These are phyloP conservation scores for Colletotrichum brevisporum DNA, from an alignment of 2,329 filamentous ascomycete genomes.

Conservation along the genomic window DNA sequence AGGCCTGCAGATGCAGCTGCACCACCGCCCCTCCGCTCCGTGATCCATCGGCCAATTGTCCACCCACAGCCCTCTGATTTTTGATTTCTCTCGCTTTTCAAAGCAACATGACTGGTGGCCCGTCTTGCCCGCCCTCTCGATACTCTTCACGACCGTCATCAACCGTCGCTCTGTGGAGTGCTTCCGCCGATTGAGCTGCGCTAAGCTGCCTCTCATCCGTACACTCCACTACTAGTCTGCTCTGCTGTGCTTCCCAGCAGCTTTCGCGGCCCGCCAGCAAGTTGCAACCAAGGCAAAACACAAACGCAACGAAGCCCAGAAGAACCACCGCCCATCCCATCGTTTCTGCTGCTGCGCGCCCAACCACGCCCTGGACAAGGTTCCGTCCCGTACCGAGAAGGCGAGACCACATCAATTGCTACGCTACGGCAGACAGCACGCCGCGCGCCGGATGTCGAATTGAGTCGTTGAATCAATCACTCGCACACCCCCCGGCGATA, in stretches of 20 bases:
- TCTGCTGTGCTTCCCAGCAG: neutral
- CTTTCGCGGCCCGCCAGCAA: slow-evolving; percentile 28
- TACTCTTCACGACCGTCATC: slow-evolving; percentile 2
- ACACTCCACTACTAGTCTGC: slow-evolving; percentile 11
- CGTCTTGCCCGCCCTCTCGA: slow-evolving; percentile 9
- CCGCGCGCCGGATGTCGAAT: neutral
- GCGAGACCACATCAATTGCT: neutral
- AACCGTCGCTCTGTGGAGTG: neutral
- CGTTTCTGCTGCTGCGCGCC: neutral
- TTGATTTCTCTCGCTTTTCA: slow-evolving; percentile 20
- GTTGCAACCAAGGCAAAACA: neutral
- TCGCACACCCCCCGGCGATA: neutral
- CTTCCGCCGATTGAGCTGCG: slow-evolving; percentile 14
- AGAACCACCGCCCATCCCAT: neutral
- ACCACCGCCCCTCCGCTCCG: no score
- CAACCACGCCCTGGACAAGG: slow-evolving; percentile 15
- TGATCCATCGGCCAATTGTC: slow-evolving; percentile 11
- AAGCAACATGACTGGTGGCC: slow-evolving; percentile 4
- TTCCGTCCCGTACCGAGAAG: slow-evolving; percentile 25
- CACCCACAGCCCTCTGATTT: slow-evolving; percentile 8
- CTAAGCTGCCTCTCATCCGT: neutral
- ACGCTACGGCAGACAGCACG: neutral
- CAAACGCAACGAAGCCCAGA: slow-evolving; percentile 3
- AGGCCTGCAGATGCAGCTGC: no score
- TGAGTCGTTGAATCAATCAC: slow-evolving; percentile 9